Percentiles rank a stretch among this genome's conserved stretches.
Evolutionary conservation across 768 basidiomycete genomes (phyloP).

Genomic region (Artomyces pyxidatus): DNA sequence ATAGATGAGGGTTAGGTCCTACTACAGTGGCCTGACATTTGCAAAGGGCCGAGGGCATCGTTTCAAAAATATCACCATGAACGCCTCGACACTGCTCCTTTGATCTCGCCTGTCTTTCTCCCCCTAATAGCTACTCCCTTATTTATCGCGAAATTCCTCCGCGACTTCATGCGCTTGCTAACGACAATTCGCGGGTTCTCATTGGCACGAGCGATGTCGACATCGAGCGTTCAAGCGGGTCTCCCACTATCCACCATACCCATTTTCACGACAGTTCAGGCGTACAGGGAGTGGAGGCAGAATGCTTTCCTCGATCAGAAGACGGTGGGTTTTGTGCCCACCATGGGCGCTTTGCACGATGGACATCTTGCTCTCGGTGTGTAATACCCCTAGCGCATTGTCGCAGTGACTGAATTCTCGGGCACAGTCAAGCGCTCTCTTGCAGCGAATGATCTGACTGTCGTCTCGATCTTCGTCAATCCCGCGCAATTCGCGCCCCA

Average conservation of each 20-base stretch:
- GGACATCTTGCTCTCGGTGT: conserved; percentile 88
- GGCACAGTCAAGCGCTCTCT: conserved; percentile 68
- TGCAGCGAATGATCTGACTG: conserved; percentile 71
- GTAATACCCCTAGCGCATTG: conserved; percentile 18
- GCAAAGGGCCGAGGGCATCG: no score
- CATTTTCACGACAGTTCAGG: conserved; percentile 49
- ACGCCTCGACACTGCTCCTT: no score
- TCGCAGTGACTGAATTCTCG: not conserved
- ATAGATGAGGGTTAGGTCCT: no score
- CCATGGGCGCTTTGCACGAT: conserved; percentile 95
- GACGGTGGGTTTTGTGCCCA: conserved; percentile 90
- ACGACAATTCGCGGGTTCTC: no score
- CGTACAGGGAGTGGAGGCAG: conserved; percentile 69
- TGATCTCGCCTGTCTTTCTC: no score
- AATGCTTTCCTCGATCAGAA: conserved; percentile 47
- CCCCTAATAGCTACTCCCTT: no score
- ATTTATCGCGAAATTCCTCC: no score
- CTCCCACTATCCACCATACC: conserved; percentile 30
- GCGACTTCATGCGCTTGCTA: no score
- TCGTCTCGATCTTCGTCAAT: conserved; percentile 96
- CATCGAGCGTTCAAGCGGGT: no score
- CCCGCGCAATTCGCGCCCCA: conserved; percentile 96
- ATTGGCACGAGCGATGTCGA: no score
- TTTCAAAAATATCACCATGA: no score
- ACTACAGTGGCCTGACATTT: no score